These are phyloP conservation scores for Mycena indigotica DNA, from an alignment of 768 basidiomycete genomes.

Conservation along the genomic window DNA sequence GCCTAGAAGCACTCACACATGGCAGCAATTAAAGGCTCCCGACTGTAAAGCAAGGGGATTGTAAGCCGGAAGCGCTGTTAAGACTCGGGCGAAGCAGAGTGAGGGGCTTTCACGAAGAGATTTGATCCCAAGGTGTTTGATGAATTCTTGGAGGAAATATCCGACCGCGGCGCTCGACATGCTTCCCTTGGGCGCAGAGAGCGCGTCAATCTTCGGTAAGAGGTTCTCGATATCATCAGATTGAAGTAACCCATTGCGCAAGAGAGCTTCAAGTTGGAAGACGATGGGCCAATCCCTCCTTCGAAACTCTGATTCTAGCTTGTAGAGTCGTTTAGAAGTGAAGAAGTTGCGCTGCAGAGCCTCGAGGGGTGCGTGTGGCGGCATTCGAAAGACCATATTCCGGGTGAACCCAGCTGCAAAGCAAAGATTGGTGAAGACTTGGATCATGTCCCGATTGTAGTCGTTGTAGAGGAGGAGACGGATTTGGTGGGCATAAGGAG, in stretches of 20 bases:
- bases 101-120: slow-evolving; percentile 40
- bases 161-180: slow-evolving; percentile 41
- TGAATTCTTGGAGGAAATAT: slow-evolving; percentile 58
- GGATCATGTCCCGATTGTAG: slow-evolving; percentile 46
- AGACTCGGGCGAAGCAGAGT: slow-evolving; percentile 48
- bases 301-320: slow-evolving; percentile 45
- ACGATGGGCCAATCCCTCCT: slow-evolving; percentile 65
- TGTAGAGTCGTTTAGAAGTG: slow-evolving; percentile 44
- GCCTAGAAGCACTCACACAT: slow-evolving; percentile 39
- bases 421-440: slow-evolving; percentile 58
- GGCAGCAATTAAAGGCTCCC: slow-evolving; percentile 65
- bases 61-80: slow-evolving; percentile 28
- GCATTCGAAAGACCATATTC: slow-evolving; percentile 35
- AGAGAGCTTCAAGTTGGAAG: slow-evolving; percentile 74
- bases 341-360: slow-evolving; percentile 57
- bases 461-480: slow-evolving; percentile 60
- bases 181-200: slow-evolving; percentile 35
- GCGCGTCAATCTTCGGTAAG: slow-evolving; percentile 42
- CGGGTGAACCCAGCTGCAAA: slow-evolving; percentile 44
- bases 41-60: slow-evolving; percentile 27
- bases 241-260: slow-evolving; percentile 64
- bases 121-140: slow-evolving; percentile 48
- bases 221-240: slow-evolving; percentile 57
- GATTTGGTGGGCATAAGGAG: slow-evolving; percentile 73
- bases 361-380: slow-evolving; percentile 46